Evolutionary conservation across 306 rosid genomes (phyloP).

Genomic region (Malus orientalis): DNA sequence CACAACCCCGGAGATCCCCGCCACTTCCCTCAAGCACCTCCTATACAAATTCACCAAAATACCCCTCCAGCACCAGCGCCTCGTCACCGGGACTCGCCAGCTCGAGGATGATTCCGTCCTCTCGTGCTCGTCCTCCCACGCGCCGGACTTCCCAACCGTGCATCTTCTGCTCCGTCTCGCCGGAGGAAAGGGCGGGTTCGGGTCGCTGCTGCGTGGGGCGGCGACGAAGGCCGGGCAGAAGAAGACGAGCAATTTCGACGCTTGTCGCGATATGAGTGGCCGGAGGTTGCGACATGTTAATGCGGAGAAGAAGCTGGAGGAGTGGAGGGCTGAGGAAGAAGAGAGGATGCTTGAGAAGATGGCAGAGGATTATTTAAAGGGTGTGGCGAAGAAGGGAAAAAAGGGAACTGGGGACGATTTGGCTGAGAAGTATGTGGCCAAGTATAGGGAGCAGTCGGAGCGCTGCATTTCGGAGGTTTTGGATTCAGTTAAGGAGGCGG

Average conservation of each 20-base stretch:
- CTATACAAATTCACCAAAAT: slow-evolving; percentile 57
- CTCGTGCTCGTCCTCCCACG: slow-evolving; percentile 32
- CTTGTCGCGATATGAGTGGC: slow-evolving; percentile 97
- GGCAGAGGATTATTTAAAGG: slow-evolving; percentile 74
- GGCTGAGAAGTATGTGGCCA: slow-evolving; percentile 72
- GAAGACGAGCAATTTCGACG: slow-evolving; percentile 93
- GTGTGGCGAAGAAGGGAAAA: slow-evolving; percentile 75
- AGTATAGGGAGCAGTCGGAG: slow-evolving; percentile 68
- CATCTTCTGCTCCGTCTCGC: slow-evolving; percentile 52
- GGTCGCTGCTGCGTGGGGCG: slow-evolving; percentile 86
- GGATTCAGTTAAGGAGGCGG: slow-evolving; percentile 62
- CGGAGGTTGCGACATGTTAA: slow-evolving; percentile 90
- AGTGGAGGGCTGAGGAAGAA: slow-evolving; percentile 76
- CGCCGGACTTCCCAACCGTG: slow-evolving; percentile 50
- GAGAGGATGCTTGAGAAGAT: slow-evolving; percentile 67
- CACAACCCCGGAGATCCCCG: slow-evolving; percentile 38
- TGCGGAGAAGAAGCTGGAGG: slow-evolving; percentile 88
- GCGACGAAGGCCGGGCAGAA: slow-evolving; percentile 95
- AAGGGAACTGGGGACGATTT: slow-evolving; percentile 63
- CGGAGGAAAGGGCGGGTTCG: slow-evolving; percentile 98
- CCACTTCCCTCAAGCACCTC: slow-evolving; percentile 44
- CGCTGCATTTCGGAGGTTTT: slow-evolving; percentile 69
- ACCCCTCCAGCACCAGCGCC: slow-evolving; percentile 64
- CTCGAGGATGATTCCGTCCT: slow-evolving; percentile 38
- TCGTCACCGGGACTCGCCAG: slow-evolving; percentile 53